phyloP scores from a whole-genome alignment of 176 grass and related monocot species.

The Pontederia crassipes region DNA sequence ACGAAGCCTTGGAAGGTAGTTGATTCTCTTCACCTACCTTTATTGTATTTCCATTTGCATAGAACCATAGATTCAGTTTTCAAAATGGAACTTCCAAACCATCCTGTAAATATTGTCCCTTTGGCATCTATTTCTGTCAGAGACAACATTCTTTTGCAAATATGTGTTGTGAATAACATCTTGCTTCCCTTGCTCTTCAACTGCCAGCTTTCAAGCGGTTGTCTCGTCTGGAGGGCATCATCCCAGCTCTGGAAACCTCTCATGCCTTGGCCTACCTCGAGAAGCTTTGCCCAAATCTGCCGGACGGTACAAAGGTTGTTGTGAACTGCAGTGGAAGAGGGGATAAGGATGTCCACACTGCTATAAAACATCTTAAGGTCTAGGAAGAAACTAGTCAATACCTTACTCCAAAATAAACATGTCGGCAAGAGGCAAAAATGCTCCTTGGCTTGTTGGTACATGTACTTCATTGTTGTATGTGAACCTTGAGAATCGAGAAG shows the following conservation, averaged over 20 bases:
- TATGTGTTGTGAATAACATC: not conserved
- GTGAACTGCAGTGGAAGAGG: slow-evolving; percentile 85
- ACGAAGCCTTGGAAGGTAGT: slow-evolving; percentile 87
- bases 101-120: not conserved
- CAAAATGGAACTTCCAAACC: too few species aligned
- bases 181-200: slow-evolving; percentile 1
- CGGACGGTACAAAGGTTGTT: slow-evolving; percentile 57
- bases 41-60: too few species aligned
- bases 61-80: too few species aligned
- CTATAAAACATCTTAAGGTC: slow-evolving; percentile 78
- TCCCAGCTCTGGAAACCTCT: slow-evolving; percentile 92
- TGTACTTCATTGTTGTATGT: too few species aligned
- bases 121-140: too few species aligned
- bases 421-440: too few species aligned
- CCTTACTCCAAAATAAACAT: not conserved
- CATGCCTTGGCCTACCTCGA: slow-evolving; percentile 85
- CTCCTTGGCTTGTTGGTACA: too few species aligned
- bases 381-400: slow-evolving; percentile 15
- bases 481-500: too few species aligned
- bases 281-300: slow-evolving; percentile 72
- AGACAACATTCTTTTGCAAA: slow-evolving; percentile 2
- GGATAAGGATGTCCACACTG: slow-evolving; percentile 97
- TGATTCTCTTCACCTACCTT: not conserved
- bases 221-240: slow-evolving; percentile 91
- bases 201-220: slow-evolving; percentile 80